These are phyloP conservation scores for Carex cristatella DNA, from an alignment of 176 grass and related monocot genomes.

Conservation along the genomic window DNA sequence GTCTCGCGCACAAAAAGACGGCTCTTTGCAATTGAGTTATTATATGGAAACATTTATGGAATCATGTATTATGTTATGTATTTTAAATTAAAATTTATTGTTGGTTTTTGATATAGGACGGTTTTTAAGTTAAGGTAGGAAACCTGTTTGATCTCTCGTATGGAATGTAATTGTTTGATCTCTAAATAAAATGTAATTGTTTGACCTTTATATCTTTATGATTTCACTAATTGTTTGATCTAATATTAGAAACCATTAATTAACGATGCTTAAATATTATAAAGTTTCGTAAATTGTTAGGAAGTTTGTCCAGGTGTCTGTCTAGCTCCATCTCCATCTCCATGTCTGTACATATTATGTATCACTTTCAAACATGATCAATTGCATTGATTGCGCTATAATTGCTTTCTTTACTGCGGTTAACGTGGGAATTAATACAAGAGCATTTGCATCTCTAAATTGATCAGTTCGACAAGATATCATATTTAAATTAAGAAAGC, in stretches of 20 bases:
- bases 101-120: too few species aligned
- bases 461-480: not conserved
- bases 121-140: too few species aligned
- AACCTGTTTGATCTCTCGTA: too few species aligned
- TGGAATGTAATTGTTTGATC: too few species aligned
- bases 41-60: too few species aligned
- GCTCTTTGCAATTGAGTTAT: too few species aligned
- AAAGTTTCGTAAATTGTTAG: not conserved
- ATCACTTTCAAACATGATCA: conserved; percentile 1
- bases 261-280: too few species aligned
- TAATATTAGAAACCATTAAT: not conserved
- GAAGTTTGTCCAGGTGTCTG: not conserved
- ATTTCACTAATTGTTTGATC: not conserved
- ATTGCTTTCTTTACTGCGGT: not conserved
- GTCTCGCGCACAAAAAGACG: too few species aligned
- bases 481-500: not conserved
- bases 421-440: conserved; percentile 15
- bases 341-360: not conserved
- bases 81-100: too few species aligned
- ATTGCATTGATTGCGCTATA: conserved; percentile 20
- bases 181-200: too few species aligned
- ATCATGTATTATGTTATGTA: too few species aligned
- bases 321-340: not conserved
- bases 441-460: not conserved
- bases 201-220: too few species aligned